Percentiles rank a stretch among this genome's conserved stretches.
phyloP scores from a whole-genome alignment of 345 rosid species.

The Microthlaspi erraticum region DNA sequence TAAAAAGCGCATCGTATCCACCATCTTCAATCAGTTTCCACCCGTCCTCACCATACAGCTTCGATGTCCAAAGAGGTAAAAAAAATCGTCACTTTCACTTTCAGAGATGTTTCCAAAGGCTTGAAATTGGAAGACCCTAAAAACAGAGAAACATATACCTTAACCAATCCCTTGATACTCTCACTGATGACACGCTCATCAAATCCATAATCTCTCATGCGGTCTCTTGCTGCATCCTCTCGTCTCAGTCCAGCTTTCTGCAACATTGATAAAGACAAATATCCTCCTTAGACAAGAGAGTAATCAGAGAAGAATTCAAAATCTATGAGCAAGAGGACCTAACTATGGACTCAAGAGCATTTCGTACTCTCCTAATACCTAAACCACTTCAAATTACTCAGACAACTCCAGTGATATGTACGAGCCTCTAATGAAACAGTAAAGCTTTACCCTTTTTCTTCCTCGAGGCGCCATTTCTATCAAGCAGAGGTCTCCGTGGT shows the following conservation, averaged over 20 bases:
- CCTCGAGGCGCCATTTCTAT: slow-evolving; percentile 39
- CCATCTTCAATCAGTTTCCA: slow-evolving; percentile 49
- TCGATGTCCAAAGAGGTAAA: neutral
- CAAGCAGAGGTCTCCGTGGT: neutral
- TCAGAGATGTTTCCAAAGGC: neutral
- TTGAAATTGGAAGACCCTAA: neutral
- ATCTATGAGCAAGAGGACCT: too few relatives aligned
- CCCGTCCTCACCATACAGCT: slow-evolving; percentile 50
- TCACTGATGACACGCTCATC: slow-evolving; percentile 25
- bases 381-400: neutral
- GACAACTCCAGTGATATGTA: neutral
- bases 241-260: slow-evolving; percentile 43
- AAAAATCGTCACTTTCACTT: neutral
- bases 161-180: slow-evolving; percentile 41
- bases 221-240: slow-evolving; percentile 54
- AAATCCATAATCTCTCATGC: slow-evolving; percentile 45
- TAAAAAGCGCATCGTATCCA: slow-evolving; percentile 40
- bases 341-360: neutral
- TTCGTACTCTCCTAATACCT: neutral
- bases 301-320: neutral
- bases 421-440: neutral
- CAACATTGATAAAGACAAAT: neutral
- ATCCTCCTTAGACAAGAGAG: neutral
- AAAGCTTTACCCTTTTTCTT: slow-evolving; percentile 25
- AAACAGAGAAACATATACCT: slow-evolving; percentile 37